Conservation (phyloP, 2,329 filamentous ascomycete species). For the Paracoccidioides brasiliensis region DNA sequence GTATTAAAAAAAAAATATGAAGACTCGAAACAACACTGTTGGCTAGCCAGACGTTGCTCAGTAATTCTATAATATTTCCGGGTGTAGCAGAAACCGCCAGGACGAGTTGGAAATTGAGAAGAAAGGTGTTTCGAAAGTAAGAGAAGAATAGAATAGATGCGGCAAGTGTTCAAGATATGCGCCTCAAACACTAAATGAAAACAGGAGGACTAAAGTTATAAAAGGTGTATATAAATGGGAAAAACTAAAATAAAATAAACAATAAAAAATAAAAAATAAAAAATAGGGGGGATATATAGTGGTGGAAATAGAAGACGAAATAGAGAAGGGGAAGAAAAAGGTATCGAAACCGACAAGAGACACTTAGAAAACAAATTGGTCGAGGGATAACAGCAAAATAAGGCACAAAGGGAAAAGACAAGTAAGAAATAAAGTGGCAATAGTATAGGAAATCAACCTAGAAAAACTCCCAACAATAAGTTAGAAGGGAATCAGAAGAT, state of each 20-base stretch:
- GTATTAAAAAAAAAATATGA: too few relatives aligned
- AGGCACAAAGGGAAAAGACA: not conserved
- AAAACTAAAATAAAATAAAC: not conserved
- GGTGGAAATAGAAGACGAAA: not conserved
- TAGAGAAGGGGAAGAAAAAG: not conserved
- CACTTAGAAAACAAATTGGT: not conserved
- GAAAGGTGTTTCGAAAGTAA: not conserved
- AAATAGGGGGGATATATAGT: not conserved
- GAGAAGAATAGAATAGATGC: not conserved
- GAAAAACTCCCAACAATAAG: not conserved
- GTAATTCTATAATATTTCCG: too few relatives aligned
- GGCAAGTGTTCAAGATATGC: not conserved
- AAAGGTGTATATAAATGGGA: not conserved
- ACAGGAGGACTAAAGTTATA: not conserved
- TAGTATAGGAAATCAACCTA: not conserved
- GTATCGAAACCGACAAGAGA: too few relatives aligned
- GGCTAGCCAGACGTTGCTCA: too few relatives aligned
- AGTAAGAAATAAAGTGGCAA: not conserved
- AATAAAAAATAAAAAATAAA: not conserved
- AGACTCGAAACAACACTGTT: too few relatives aligned
- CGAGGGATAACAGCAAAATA: not conserved
- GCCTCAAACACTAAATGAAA: not conserved
- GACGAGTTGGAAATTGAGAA: not conserved
- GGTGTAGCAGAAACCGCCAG: too few relatives aligned
- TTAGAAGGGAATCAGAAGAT: conserved; percentile 1